phyloP scores from a whole-genome alignment of 371 early-diverging fungal species.

The Basidiobolus meristosporus region DNA sequence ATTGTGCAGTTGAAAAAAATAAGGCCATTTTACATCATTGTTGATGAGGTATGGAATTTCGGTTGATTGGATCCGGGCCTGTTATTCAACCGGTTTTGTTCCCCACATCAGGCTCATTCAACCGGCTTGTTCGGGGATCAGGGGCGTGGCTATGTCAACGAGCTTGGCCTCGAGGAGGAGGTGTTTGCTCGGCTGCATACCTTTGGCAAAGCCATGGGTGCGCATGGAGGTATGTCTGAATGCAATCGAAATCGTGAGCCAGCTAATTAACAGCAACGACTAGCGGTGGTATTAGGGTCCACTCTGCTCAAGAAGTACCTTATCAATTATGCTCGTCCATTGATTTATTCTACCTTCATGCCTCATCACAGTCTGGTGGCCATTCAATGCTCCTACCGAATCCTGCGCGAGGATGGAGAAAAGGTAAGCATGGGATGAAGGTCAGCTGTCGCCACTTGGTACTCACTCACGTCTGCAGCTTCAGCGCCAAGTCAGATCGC shows the following conservation, averaged over 20 bases:
- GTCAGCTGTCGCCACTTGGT: no score
- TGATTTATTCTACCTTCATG: constrained; percentile 67
- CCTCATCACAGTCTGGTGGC: constrained; percentile 27
- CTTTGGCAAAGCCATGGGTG: constrained; percentile 67
- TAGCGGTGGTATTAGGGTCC: constrained; percentile 48
- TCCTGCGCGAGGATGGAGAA: constrained; percentile 21
- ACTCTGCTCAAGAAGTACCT: constrained; percentile 33
- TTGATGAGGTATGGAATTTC: constrained; percentile 13
- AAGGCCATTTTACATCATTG: constrained; percentile 12
- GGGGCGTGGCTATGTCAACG: constrained; percentile 47
- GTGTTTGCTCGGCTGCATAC: constrained; percentile 65
- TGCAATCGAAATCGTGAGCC: constrained; percentile 8
- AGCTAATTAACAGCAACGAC: no score
- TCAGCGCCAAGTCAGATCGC: background rate
- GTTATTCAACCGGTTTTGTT: background rate
- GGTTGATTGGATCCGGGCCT: background rate
- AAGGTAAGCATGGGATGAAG: constrained; percentile 11
- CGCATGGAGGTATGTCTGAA: constrained; percentile 35
- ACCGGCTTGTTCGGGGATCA: constrained; percentile 52
- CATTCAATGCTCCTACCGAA: constrained; percentile 28
- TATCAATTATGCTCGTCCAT: constrained; percentile 64
- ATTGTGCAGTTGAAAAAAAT: constrained; percentile 26
- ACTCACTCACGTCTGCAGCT: background rate
- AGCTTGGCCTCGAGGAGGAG: constrained; percentile 31
- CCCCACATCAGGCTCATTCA: constrained; percentile 43